phyloP scores from a whole-genome alignment of 306 rosid species.

The Dryas octopetala region DNA sequence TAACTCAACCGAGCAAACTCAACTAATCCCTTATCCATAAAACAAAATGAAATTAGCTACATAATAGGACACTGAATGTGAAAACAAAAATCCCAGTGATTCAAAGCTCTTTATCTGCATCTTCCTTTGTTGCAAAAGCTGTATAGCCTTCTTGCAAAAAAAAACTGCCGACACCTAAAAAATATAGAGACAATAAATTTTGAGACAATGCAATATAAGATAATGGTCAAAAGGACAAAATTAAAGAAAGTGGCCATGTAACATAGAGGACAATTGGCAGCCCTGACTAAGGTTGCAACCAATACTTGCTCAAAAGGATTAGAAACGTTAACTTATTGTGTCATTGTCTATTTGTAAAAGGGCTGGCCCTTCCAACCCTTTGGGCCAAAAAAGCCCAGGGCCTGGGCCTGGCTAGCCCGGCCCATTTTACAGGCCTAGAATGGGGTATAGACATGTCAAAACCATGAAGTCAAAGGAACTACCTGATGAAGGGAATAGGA shows the following conservation, averaged over 20 bases:
- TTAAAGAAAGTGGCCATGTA: no score
- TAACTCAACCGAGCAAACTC: no score
- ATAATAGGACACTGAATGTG: not conserved
- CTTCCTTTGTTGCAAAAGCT: conserved; percentile 88
- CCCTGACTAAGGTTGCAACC: not conserved
- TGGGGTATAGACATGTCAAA: not conserved
- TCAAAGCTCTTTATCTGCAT: conserved; percentile 83
- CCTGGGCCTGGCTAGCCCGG: no score
- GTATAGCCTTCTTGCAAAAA: conserved; percentile 98
- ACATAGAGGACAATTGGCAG: not conserved
- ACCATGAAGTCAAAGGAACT: not conserved
- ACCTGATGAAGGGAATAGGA: conserved; percentile 93
- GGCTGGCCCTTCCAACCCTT: no score
- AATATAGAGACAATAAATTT: conserved; percentile 6
- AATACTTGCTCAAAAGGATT: not conserved
- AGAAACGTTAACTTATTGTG: not conserved
- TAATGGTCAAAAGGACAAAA: no score
- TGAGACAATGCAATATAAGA: not conserved
- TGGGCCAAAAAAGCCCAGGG: no score
- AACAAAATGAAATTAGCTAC: not conserved
- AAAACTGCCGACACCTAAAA: conserved; percentile 92
- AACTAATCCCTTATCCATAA: no score
- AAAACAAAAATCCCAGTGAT: not conserved
- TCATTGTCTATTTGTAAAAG: not conserved
- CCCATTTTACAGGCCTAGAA: not conserved